Conservation (phyloP, 2,329 filamentous ascomycete genomes). For the Phyllosticta capitalensis region DNA sequence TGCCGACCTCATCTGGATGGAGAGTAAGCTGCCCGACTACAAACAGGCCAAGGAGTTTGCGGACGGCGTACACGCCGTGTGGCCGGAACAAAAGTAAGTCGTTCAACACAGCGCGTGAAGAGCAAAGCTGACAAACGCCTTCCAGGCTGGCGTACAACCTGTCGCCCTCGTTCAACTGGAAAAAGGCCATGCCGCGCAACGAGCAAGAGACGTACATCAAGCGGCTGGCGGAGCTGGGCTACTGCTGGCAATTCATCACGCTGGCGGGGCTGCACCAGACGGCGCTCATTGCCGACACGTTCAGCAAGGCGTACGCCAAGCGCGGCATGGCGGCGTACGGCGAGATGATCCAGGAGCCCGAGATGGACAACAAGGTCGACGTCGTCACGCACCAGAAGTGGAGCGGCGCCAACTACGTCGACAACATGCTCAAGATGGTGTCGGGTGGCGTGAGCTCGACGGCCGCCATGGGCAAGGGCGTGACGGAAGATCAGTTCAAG, state of each 20-base stretch:
- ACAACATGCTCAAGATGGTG: conserved; percentile 95
- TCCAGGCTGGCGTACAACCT: conserved; percentile 89
- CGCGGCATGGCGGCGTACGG: conserved; percentile 94
- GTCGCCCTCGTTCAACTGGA: conserved; percentile 99
- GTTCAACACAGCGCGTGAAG: not conserved
- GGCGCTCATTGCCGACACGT: conserved; percentile 82
- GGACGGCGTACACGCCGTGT: conserved; percentile 83
- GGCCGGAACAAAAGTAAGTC: conserved; percentile 88
- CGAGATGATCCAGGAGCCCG: conserved; percentile 93
- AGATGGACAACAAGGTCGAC: conserved; percentile 83
- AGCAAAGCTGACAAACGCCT: conserved; percentile 1
- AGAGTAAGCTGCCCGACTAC: conserved; percentile 91
- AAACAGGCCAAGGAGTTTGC: conserved; percentile 89
- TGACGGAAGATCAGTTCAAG: conserved; percentile 96
- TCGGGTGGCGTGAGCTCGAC: conserved; percentile 86
- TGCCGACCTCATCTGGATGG: conserved; percentile 98
- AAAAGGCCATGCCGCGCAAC: conserved; percentile 79
- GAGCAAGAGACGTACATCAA: conserved; percentile 98
- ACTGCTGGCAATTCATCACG: conserved; percentile 99
- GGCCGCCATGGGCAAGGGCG: conserved; percentile 92
- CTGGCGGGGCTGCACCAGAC: conserved; percentile 93
- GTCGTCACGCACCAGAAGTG: conserved; percentile 99
- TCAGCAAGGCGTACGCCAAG: conserved; percentile 70
- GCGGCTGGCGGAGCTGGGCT: conserved; percentile 75
- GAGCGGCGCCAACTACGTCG: conserved; percentile 89